phyloP scores from a whole-genome alignment of 83 land plant species.

The Diphasiastrum complanatum region DNA sequence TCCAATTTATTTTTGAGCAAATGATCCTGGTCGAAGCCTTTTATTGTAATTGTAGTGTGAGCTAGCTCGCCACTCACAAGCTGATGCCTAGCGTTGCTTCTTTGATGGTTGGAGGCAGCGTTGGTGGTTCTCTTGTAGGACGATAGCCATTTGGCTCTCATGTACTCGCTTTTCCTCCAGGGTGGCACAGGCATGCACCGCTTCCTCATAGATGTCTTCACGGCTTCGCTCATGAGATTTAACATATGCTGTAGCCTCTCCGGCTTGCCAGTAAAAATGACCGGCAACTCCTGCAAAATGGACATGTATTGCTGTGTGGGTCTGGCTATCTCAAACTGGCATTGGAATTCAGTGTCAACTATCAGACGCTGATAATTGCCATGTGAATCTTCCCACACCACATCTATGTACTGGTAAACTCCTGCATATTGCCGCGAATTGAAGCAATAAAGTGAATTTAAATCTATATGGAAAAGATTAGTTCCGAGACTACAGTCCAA shows the following conservation, averaged over 20 bases:
- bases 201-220: constrained; percentile 67
- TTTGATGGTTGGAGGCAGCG: no score
- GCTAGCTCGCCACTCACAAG: no score
- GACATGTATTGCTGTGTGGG: constrained; percentile 53
- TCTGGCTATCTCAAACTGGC: constrained; percentile 90
- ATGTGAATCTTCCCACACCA: constrained; percentile 29
- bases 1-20: no score
- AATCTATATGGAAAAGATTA: no score
- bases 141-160: constrained; percentile 65
- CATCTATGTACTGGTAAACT: constrained; percentile 91
- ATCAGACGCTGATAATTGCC: constrained; percentile 33
- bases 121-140: constrained; percentile 42
- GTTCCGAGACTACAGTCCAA: not conserved
- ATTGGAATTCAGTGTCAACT: constrained; percentile 75
- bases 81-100: no score
- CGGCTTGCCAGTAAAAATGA: constrained; percentile 60
- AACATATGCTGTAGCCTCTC: constrained; percentile 74
- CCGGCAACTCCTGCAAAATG: constrained; percentile 55
- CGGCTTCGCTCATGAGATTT: constrained; percentile 61
- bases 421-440: constrained; percentile 39
- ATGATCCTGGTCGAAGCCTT: no score
- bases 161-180: constrained; percentile 57
- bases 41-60: no score
- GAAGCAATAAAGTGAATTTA: not conserved
- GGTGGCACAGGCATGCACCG: constrained; percentile 73